Evolutionary conservation across 2,329 filamentous ascomycete species (phyloP), one percentile per base, ranked within the genome.

Genomic region (Thielaviopsis euricoi): DNA sequence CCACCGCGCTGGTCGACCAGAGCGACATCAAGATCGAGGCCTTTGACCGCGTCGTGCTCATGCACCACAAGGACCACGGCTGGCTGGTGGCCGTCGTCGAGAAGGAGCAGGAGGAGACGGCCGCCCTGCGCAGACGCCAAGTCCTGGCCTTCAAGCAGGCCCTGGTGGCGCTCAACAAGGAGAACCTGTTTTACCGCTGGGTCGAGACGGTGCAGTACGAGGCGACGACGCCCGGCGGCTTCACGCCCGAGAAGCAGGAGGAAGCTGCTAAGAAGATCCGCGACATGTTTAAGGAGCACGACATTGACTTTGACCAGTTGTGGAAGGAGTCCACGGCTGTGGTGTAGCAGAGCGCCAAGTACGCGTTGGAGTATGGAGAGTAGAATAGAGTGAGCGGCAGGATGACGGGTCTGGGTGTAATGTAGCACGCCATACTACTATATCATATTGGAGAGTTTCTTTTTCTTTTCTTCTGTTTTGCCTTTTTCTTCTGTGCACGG

Each of bases 191-290:
- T 72, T 95, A 87, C 72, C 81, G 85, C 58, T 95, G 89, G 89
- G 87, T 95, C 53, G 90, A 96, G 73, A 79, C 94, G 66, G 83
- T 96, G 54, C 89, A 96, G 71, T 94, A 82, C 65, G 89, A 95
- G 71, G 85, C 87, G 49, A 85, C 82, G 40, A 79, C 80, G 63
- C 86, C 89, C 0, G 87, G 85, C 19, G 87, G 87, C 0, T 94
- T 95, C 66, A 86, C 84, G 1, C 73, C 76, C 0, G 85, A 89
- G 66, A 78, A 82, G 65, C 89, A 95, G 70, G 74, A 80, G 58
- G 78, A 75, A 50, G 84, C 86, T 1, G 87, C 88, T 60, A 73
- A 80, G 62, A 83, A 89, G 70, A 87, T 90, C 54, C 81, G 85
- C 65, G 78, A 81, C 46, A 74, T 93, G 67, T 95, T 96, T 67